Conservation (phyloP, 176 grass and related monocot species). For the Puya raimondii region DNA sequence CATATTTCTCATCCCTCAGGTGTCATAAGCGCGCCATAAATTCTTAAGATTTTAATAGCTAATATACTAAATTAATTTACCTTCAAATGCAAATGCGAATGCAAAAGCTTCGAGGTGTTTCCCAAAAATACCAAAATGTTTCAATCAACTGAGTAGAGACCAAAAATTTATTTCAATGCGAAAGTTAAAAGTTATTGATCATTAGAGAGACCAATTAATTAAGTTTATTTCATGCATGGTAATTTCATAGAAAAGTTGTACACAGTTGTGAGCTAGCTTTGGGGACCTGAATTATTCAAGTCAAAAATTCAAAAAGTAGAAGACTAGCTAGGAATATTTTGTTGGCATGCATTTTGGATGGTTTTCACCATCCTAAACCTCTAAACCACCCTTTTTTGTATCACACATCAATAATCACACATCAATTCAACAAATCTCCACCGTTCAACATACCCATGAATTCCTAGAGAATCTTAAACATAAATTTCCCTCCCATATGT, state of each 20-base stretch:
- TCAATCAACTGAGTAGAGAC: too few species aligned
- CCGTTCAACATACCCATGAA: background rate
- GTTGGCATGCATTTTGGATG: background rate
- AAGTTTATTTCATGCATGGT: background rate
- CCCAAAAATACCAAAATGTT: too few species aligned
- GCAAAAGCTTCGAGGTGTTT: too few species aligned
- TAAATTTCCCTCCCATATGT: background rate
- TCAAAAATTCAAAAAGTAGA: background rate
- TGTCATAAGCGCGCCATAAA: too few species aligned
- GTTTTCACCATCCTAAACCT: background rate
- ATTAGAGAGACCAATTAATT: background rate
- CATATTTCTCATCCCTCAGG: too few species aligned
- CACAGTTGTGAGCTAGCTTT: background rate
- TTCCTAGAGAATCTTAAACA: background rate
- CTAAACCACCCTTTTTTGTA: background rate
- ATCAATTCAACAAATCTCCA: slow-evolving; percentile 5
- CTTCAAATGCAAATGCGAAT: too few species aligned
- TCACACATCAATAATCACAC: background rate
- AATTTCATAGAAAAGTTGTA: background rate
- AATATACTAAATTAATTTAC: too few species aligned
- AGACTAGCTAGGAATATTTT: background rate
- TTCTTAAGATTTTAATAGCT: too few species aligned
- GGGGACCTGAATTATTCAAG: background rate
- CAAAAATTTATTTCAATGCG: too few species aligned
- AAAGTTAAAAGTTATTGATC: too few species aligned